Conservation (phyloP, 768 basidiomycete species). For the Boletus sp. region DNA sequence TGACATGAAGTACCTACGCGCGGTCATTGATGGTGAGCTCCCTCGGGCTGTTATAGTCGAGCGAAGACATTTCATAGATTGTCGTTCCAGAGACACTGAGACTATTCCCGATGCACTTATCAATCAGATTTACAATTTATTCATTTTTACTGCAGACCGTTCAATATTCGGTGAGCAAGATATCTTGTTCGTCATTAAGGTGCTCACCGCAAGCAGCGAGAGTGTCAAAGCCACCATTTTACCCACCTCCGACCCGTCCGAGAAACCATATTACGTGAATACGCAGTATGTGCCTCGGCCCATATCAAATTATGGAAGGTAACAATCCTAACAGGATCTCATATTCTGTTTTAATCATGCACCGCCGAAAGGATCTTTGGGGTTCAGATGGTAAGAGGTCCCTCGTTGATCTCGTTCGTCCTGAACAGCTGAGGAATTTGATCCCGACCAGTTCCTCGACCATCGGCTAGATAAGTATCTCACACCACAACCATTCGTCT, state of each 20-base stretch:
- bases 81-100: constrained; percentile 47
- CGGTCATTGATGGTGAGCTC: constrained; percentile 57
- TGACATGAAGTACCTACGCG: constrained; percentile 62
- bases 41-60: background rate
- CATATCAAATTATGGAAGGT: background rate
- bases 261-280: constrained; percentile 33
- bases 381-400: constrained; percentile 58
- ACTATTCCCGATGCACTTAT: constrained; percentile 40
- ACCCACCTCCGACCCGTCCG: constrained; percentile 29
- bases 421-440: constrained; percentile 56
- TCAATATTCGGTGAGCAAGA: constrained; percentile 43
- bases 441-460: constrained; percentile 72
- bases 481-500: constrained; percentile 64
- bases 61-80: background rate
- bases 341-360: constrained; percentile 66
- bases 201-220: constrained; percentile 34
- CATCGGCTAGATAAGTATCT: constrained; percentile 60
- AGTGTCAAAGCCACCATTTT: constrained; percentile 47
- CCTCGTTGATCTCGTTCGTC: background rate
- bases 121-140: background rate
- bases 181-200: background rate
- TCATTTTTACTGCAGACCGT: constrained; percentile 33
- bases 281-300: constrained; percentile 32
- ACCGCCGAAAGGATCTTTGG: constrained; percentile 65
- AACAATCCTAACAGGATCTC: constrained; percentile 31